Base-by-base conservation (phyloP, 2,329 filamentous ascomycete species). In the Rhynchosporium secalis region DNA sequence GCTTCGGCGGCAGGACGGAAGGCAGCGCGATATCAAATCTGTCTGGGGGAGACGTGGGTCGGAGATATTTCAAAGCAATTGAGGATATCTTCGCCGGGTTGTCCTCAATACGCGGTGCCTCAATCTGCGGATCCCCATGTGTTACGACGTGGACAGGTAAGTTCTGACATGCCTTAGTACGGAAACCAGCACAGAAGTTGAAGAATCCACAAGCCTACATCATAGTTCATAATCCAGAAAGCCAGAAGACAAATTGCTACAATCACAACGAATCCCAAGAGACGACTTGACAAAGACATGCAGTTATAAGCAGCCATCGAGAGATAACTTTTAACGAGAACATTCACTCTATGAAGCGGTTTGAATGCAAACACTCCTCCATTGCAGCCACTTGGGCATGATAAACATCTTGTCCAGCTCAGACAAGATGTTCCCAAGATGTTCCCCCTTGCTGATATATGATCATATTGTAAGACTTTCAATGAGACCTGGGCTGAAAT, bases 91-190 rank as follows among this genome's bases (percentile, higher is more conserved):
- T 59, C 38, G 36, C 38, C 15, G 57, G 36, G 12, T 41, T 52
- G 45, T 15, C 31, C 15, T 49, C 36, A 9, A 59, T 12, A 10
- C 52, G 45, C 13, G 47, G 57, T 33, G 57, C 57, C 38, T 59
- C 57, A 15, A 58, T 26, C 36, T 51, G 57, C n/a, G 41, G 36
- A 52, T 33, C 47, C 10, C 57, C 47, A 52, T 52, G 38, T 8
- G 46, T 33, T 9, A 52, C 36, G 38, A 36, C 9, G 29, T 59
- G 57, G 12, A 52, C 36, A 15, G 57, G 46, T 47, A 36, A 6
- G 15, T 59, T 45, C 57, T 59, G 15, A 38, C 3, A 15, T n/a
- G 7, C n/a, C 26, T 59, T 43, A 52, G 47, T 40, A 33, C n/a
- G 13, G 13, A 33, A 6, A n/a, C 43, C 3, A 54, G 26, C 26